Base-by-base conservation (phyloP, 2,329 filamentous ascomycete genomes). In the Aspergillus clavatus region DNA sequence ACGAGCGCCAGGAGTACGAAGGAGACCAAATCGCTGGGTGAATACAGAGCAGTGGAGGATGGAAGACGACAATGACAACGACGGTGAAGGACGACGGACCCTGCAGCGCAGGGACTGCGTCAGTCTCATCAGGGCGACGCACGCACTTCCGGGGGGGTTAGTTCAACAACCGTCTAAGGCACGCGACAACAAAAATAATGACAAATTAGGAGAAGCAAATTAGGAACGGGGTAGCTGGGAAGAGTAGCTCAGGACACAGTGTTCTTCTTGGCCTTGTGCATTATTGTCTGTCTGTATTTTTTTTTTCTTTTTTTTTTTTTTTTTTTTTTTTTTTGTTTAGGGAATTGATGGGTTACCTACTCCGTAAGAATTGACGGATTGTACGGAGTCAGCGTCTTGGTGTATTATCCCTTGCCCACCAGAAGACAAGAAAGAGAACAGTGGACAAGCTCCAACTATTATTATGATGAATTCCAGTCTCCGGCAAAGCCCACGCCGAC, bases 61-160 rank as follows among this genome's bases (percentile, higher is more conserved):
- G 91, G 10, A 35, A 18, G 87, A 64, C 89, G 83, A 60, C 89
- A 86, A 51, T 41, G 44, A 40, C 41, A 46, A 35, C 51, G 52
- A 41, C 50, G 54, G 36, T 48, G 50, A 50, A 26, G 23, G 38
- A 55, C 59, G 39, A 61, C 62, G 61, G 59, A 55, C 61, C 61
- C 63, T 65, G 59, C 63, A 63, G 55, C 59, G 57, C 62, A 67
- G 60, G 62, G 62, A 61, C 55, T 65, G 63, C 60, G 63, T 67
- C 62, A 66, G 63, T 59, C 55, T 55, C 58, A 60, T 61, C 50
- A 51, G 48, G 51, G 51, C 50, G 24, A 38, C 12, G 18, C 23
- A 28, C 14, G 12, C 18, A 22, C 16, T 7, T 23, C 19, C n/a
- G 21, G 14, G 21, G 16, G 14, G 12, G 12, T 14, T 12, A 5